These are phyloP conservation scores for Penicillium sp. DNA, from an alignment of 2,329 filamentous ascomycete genomes.

Conservation along the genomic window DNA sequence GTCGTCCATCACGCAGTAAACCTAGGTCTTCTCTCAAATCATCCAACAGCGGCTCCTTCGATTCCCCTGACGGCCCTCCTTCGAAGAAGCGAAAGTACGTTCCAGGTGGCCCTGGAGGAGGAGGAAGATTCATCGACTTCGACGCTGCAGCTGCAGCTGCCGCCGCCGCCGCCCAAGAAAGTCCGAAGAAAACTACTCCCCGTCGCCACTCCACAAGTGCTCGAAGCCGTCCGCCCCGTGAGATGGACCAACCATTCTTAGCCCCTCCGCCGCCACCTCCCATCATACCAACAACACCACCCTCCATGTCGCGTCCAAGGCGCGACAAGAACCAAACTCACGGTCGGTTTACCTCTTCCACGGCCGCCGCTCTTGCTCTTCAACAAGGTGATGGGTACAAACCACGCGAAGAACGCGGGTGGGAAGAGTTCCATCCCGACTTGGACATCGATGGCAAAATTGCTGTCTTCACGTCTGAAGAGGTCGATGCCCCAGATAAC, in stretches of 20 bases:
- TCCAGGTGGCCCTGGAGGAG: constrained; percentile 80
- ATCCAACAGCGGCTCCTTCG: constrained; percentile 23
- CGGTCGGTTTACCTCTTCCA: constrained; percentile 75
- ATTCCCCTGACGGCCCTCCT: constrained; percentile 56
- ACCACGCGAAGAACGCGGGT: constrained; percentile 90
- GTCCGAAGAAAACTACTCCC: constrained; percentile 21
- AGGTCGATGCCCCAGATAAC: constrained; percentile 72
- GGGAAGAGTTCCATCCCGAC: constrained; percentile 97
- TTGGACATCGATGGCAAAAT: constrained; percentile 83
- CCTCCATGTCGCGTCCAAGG: constrained; percentile 38
- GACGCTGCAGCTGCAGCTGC: constrained; percentile 57
- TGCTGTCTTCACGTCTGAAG: constrained; percentile 74
- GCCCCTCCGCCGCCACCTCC: constrained; percentile 29
- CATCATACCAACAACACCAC: constrained; percentile 37
- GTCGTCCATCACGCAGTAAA: constrained; percentile 29
- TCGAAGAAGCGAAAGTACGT: constrained; percentile 74
- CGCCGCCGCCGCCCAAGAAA: constrained; percentile 53
- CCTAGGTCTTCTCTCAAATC: constrained; percentile 34
- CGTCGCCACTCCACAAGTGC: constrained; percentile 49
- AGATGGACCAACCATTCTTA: constrained; percentile 34
- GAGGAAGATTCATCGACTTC: constrained; percentile 77
- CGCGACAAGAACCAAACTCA: constrained; percentile 46
- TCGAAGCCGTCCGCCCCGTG: constrained; percentile 54
- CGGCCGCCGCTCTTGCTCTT: constrained; percentile 83
- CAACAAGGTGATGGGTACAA: constrained; percentile 96